Evolutionary conservation across 1,284 basidiomycete genomes (phyloP).

Genomic region (Exsudoporus floridanus): DNA sequence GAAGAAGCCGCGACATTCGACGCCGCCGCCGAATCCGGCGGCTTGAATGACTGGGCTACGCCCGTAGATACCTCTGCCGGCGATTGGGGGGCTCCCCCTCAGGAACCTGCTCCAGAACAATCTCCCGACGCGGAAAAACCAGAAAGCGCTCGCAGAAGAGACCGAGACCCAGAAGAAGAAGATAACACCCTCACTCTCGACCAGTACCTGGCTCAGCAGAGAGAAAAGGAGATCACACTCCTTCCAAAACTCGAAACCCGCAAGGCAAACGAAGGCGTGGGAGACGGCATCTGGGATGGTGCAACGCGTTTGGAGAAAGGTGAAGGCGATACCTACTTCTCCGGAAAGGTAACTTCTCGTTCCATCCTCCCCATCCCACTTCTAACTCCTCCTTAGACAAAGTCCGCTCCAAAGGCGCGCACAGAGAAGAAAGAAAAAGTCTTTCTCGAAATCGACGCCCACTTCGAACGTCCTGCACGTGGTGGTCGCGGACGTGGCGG

Average conservation of each 20-base stretch:
- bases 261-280: conserved; percentile 67
- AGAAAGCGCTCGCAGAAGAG: conserved; percentile 44
- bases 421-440: conserved; percentile 78
- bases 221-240: conserved; percentile 50
- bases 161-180: conserved; percentile 76
- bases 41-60: conserved; percentile 45
- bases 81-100: conserved; percentile 42
- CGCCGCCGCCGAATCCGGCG: conserved; percentile 48
- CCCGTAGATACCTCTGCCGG: conserved; percentile 30
- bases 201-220: conserved; percentile 77
- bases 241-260: conserved; percentile 73
- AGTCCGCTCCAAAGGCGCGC: conserved; percentile 58
- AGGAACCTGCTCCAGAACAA: conserved; percentile 36
- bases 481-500: conserved; percentile 49
- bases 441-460: conserved; percentile 75
- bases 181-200: conserved; percentile 90
- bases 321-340: conserved; percentile 68
- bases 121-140: conserved; percentile 42
- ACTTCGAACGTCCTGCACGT: conserved; percentile 69
- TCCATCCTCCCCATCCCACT: neutral
- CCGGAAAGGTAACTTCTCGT: conserved; percentile 59
- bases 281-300: conserved; percentile 60
- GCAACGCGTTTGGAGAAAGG: conserved; percentile 60
- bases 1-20: conserved; percentile 68
- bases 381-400: conserved; percentile 44